Evolutionary conservation across 495 filamentous ascomycete genomes (phyloP), one percentile per base, ranked within the genome.

Genomic region (Penicillium cinerascens): DNA sequence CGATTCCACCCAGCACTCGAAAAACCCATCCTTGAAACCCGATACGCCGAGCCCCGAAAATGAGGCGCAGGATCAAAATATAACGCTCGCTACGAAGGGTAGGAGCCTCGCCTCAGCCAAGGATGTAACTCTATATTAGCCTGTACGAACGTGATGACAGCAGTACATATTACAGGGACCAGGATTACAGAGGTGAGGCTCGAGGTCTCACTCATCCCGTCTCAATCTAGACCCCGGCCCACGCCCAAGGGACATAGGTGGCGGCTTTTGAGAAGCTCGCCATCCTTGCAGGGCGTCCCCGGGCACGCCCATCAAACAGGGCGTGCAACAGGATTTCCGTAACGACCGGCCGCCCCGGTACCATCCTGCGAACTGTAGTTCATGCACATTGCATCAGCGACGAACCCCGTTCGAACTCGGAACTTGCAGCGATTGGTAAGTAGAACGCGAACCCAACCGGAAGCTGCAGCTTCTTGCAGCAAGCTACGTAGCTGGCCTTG

Each of bases 321-420:
- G 29, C 4, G 1, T 3, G 8, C 11, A 33, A 10, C 8, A 1
- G 29, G 29, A 33, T 33, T 11, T 33, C 29, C 29, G 29, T 10
- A 33, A 33, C 29, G 2, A 11, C 29, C 29, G 13, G 29, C 10
- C 4, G 36, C 23, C 17, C 40, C 11, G 23, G 39, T n/a, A n/a
- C n/a, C 18, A 45, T 26, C 42, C 55, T 56, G 58, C 58, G 49
- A 62, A 61, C 61, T 21, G 35, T 43, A 44, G 61, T 64, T 64
- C 61, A 64, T 61, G 61, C 55, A 59, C 17, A 40, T 47, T 49
- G 49, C 10, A 44, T 48, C 39, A 42, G 6, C n/a, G 35, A 16
- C 26, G 35, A 3, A 48, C 15, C 36, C 22, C 47, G 42, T 35
- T 10, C 26, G 15, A 26, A 16, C 23, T 25, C 37, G 3, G 37